These are phyloP conservation scores for Pyrenochaeta sp. DNA, from an alignment of 2,329 filamentous ascomycete species.

Conservation along the genomic window DNA sequence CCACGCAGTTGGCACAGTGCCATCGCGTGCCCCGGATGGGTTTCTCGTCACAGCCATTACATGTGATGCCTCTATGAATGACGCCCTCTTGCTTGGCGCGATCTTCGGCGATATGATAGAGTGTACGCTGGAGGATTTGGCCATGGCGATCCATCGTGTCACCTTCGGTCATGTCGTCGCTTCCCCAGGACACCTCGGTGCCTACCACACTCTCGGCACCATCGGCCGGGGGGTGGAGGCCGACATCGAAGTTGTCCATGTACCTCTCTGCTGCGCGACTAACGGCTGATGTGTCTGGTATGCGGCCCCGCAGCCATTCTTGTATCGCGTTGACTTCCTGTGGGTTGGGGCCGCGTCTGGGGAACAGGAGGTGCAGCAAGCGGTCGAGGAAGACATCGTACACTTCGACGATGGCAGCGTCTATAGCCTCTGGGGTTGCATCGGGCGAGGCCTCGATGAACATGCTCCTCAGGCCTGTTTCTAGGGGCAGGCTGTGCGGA, in stretches of 20 bases:
- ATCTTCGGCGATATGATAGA: slow-evolving; percentile 94
- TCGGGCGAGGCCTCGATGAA: slow-evolving; percentile 26
- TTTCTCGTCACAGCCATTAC: slow-evolving; percentile 85
- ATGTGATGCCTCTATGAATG: slow-evolving; percentile 89
- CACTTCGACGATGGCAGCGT: slow-evolving; percentile 26
- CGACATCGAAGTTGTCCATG: slow-evolving; percentile 16
- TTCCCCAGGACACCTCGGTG: slow-evolving; percentile 41
- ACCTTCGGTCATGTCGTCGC: slow-evolving; percentile 51
- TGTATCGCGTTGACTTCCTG: slow-evolving; percentile 27
- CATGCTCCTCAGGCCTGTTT: slow-evolving; percentile 29
- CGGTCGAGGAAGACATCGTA: slow-evolving; percentile 43
- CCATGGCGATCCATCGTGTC: slow-evolving; percentile 58
- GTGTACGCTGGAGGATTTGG: slow-evolving; percentile 81
- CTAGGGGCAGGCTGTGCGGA: slow-evolving; percentile 26
- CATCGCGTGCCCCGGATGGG: slow-evolving; percentile 94
- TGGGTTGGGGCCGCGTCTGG: slow-evolving; percentile 23
- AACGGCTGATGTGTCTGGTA: slow-evolving; percentile 23
- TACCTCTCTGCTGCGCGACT: slow-evolving; percentile 33
- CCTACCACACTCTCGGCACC: slow-evolving; percentile 39
- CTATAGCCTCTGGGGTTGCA: slow-evolving; percentile 26
- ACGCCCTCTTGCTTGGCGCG: slow-evolving; percentile 79
- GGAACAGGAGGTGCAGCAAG: slow-evolving; percentile 30
- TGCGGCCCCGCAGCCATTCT: slow-evolving; percentile 22
- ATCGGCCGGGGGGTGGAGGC: slow-evolving; percentile 14
- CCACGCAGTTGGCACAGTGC: slow-evolving; percentile 92